Conservation (phyloP, 139 green algal species). For the Penium margaritaceum region DNA sequence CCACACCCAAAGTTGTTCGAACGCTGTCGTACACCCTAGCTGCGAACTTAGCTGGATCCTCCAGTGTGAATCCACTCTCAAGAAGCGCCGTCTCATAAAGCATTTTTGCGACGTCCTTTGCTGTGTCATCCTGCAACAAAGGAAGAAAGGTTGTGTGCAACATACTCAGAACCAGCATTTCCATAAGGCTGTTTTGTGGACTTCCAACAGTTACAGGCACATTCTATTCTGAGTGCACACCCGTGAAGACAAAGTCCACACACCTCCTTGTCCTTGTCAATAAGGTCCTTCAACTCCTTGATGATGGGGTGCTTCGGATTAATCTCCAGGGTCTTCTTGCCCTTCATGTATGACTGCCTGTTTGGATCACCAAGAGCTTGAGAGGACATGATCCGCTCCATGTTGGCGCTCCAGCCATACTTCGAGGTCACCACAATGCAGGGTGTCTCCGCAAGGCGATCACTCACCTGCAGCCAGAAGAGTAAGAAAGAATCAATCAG, state of each 20-base stretch:
- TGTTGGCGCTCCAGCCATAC: conserved; percentile 92
- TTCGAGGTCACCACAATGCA: conserved; percentile 86
- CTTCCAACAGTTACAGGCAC: background rate
- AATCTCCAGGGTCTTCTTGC: conserved; percentile 80
- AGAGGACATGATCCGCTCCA: conserved; percentile 89
- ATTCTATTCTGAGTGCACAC: too few relatives aligned
- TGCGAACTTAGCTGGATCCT: conserved; percentile 59
- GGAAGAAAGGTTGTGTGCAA: background rate
- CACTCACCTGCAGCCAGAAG: conserved; percentile 61
- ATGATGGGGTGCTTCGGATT: conserved; percentile 92
- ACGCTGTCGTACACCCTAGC: too few relatives aligned
- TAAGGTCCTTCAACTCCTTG: conserved; percentile 65
- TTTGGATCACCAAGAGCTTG: conserved; percentile 56
- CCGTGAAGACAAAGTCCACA: background rate
- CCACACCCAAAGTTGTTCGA: too few relatives aligned
- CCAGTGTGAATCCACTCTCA: conserved; percentile 75
- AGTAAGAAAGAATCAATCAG: too few relatives aligned
- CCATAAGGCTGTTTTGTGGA: background rate
- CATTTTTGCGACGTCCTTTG: conserved; percentile 54
- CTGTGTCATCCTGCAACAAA: conserved; percentile 23
- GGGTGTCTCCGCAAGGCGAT: conserved; percentile 73
- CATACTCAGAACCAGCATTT: background rate
- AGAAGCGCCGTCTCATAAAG: conserved; percentile 88
- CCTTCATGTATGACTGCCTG: conserved; percentile 48
- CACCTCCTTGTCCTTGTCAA: conserved; percentile 49